phyloP scores from a whole-genome alignment of 306 rosid genomes.

The Erythrophleum fordii region DNA sequence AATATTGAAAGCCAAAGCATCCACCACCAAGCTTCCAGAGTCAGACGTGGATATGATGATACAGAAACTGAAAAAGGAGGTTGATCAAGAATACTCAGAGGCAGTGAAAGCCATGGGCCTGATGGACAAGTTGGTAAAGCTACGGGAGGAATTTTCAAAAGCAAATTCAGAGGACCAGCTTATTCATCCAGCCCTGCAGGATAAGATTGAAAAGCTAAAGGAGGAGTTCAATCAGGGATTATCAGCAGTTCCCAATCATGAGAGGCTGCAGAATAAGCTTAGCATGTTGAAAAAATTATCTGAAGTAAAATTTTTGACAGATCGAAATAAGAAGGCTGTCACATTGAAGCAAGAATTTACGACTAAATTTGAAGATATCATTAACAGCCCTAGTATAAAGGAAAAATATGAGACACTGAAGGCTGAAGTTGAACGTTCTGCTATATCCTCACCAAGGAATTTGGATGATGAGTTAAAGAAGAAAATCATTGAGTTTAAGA shows the following conservation, averaged over 20 bases:
- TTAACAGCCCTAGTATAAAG: slow-evolving; percentile 59
- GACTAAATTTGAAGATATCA: slow-evolving; percentile 47
- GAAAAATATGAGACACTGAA: slow-evolving; percentile 59
- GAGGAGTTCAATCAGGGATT: slow-evolving; percentile 61
- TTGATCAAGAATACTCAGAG: slow-evolving; percentile 67
- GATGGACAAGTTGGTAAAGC: slow-evolving; percentile 51
- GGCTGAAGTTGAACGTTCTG: slow-evolving; percentile 64
- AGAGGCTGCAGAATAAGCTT: slow-evolving; percentile 58
- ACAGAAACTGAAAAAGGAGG: slow-evolving; percentile 63
- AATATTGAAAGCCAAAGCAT: slow-evolving; percentile 53
- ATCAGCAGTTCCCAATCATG: slow-evolving; percentile 68
- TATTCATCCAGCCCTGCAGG: slow-evolving; percentile 60
- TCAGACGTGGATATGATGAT: slow-evolving; percentile 57
- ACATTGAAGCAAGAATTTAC: slow-evolving; percentile 62
- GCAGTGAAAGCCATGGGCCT: slow-evolving; percentile 71
- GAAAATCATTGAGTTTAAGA: slow-evolving; percentile 55
- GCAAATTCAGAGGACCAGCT: slow-evolving; percentile 54
- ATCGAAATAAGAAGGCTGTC: slow-evolving; percentile 43
- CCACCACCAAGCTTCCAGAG: slow-evolving; percentile 48
- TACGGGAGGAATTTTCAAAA: slow-evolving; percentile 63
- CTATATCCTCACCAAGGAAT: slow-evolving; percentile 51
- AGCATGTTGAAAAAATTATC: slow-evolving; percentile 67
- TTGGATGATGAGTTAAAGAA: slow-evolving; percentile 67
- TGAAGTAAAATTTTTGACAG: slow-evolving; percentile 53
- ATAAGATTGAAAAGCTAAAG: slow-evolving; percentile 65